Evolutionary conservation across 495 filamentous ascomycete species (phyloP).

Genomic region (Penicillium coprophilum): DNA sequence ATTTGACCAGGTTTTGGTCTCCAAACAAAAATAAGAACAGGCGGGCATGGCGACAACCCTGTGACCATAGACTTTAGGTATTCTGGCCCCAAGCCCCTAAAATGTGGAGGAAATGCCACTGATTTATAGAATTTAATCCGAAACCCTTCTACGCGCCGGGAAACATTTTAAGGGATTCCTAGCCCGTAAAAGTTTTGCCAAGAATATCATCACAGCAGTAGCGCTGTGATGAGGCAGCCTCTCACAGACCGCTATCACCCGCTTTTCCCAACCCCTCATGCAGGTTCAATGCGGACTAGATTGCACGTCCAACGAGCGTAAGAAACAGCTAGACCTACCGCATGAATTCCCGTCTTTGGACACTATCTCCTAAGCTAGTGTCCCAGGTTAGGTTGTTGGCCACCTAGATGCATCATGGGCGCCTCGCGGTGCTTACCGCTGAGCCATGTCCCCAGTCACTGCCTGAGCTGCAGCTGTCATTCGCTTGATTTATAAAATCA

Average conservation of each 20-base stretch:
- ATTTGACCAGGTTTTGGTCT: too few species aligned
- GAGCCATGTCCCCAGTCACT: slow-evolving; percentile 9
- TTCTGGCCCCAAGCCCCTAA: slow-evolving; percentile 2
- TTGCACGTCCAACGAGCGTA: slow-evolving; percentile 9
- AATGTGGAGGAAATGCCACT: not conserved
- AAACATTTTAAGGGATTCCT: too few species aligned
- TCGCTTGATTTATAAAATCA: slow-evolving; percentile 8
- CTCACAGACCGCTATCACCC: slow-evolving; percentile 15
- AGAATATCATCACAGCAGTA: slow-evolving; percentile 18
- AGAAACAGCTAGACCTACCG: not conserved
- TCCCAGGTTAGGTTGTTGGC: slow-evolving; percentile 14
- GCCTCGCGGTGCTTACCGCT: slow-evolving; percentile 13
- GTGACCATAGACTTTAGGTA: not conserved
- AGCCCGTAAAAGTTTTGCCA: slow-evolving; percentile 9
- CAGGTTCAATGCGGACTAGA: slow-evolving; percentile 7
- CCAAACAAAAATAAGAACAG: too few species aligned
- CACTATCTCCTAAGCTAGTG: slow-evolving; percentile 11
- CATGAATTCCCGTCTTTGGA: slow-evolving; percentile 1
- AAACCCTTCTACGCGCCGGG: slow-evolving; percentile 14
- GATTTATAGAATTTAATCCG: slow-evolving; percentile 13
- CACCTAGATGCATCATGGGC: slow-evolving; percentile 5
- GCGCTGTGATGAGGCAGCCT: slow-evolving; percentile 14
- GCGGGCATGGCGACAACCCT: not conserved
- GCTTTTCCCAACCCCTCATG: slow-evolving; percentile 10
- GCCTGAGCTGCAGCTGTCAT: slow-evolving; percentile 8